Base-by-base conservation (phyloP, 2,329 filamentous ascomycete species). In the Hypoxylon sp. region DNA sequence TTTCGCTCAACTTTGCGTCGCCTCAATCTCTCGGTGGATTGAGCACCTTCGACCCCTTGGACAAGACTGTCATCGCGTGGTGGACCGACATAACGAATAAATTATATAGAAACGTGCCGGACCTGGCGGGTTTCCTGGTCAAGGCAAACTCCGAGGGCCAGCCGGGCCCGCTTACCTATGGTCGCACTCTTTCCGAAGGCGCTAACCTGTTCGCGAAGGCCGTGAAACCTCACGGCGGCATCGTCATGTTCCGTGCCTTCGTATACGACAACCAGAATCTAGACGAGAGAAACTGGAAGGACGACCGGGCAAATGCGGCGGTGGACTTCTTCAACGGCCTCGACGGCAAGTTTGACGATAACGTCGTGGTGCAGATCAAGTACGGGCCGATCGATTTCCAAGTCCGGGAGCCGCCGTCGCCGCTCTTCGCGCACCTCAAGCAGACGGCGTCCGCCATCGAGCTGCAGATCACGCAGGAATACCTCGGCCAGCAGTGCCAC, bases 321-420 rank as follows among this genome's bases (percentile, higher is more conserved):
- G 87, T 91, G 0, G 81, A 92, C 0, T 91, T 86, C 76, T 92
- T 92, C 75, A 80, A 85, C 14, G 80, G 82, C 0, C 81, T 92
- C 0, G 90, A 92, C 70, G 85, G 82, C 4, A 75, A 88, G 63
- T 92, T 92, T 60, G 87, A 89, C 20, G 86, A 89, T 46, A 92
- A 92, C 48, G 89, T 92, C 0, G 82, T 92, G 0, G 82, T 92
- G 2, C 90, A 93, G 73, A 88, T 92, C 76, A 93, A 92, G 76
- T 91, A 89, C 66, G 90, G 90, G 0, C 89, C 90, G 0, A 92
- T 92, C 63, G 90, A 92, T 72, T 92, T 92, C 75, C 90, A 92
- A 71, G 87, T 91, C 9, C 85, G 90, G 33, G 90, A 92, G 74
- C 87, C 90, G 1, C 77, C 83, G 1, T 90, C 86, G 3, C 89